Conservation (phyloP, 2,329 filamentous ascomycete genomes). For the Geoglossum cookeanum region DNA sequence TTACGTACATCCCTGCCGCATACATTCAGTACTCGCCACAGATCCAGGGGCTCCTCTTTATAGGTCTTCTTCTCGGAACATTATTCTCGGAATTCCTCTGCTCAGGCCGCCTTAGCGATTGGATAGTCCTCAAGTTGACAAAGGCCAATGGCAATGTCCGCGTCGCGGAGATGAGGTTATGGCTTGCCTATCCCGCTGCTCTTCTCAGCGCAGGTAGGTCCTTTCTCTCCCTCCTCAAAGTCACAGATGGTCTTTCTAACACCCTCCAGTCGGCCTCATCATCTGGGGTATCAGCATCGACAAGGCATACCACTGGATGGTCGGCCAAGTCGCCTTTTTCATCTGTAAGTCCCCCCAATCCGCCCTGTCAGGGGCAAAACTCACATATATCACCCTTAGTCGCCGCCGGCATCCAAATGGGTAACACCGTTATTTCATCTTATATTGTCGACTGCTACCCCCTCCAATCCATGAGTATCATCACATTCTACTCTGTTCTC, state of each 20-base stretch:
- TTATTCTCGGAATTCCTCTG: slow-evolving; percentile 31
- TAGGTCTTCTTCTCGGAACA: slow-evolving; percentile 34
- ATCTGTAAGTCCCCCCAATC: slow-evolving; percentile 24
- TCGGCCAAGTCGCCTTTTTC: slow-evolving; percentile 36
- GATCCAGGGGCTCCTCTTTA: slow-evolving; percentile 33
- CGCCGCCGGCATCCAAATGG: slow-evolving; percentile 35
- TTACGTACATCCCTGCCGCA: slow-evolving; percentile 19
- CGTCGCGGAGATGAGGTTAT: slow-evolving; percentile 35
- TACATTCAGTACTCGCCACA: slow-evolving; percentile 29
- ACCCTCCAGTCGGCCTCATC: slow-evolving; percentile 25
- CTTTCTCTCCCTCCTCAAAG: background rate
- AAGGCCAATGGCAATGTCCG: slow-evolving; percentile 25
- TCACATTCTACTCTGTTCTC: slow-evolving; percentile 35
- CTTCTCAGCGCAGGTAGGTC: slow-evolving; percentile 24
- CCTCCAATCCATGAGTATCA: slow-evolving; percentile 32
- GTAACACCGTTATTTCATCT: slow-evolving; percentile 32
- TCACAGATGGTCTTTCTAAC: background rate
- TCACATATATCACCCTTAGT: slow-evolving; percentile 18
- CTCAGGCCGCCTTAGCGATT: slow-evolving; percentile 34
- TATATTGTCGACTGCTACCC: slow-evolving; percentile 39
- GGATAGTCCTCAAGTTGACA: slow-evolving; percentile 27
- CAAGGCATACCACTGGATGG: slow-evolving; percentile 34
- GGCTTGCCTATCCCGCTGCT: slow-evolving; percentile 34
- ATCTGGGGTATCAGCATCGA: slow-evolving; percentile 38
- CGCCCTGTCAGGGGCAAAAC: background rate